Base-by-base conservation (phyloP, 768 basidiomycete species). In the Atractiella rhizophila region DNA sequence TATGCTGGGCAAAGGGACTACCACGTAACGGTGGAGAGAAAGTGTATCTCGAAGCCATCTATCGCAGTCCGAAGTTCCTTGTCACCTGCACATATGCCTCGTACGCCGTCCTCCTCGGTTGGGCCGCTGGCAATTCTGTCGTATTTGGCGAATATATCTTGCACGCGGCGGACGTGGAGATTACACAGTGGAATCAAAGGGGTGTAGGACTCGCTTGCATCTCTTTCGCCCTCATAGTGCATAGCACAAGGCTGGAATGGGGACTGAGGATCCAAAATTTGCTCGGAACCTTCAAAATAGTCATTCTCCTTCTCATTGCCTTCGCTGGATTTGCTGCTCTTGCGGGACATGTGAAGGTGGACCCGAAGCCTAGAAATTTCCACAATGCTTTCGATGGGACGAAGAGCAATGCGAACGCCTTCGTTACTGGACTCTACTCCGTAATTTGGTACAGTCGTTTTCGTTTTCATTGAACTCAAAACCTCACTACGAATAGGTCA, bases 231-330 rank as follows among this genome's bases (percentile, higher is more conserved):
- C 43, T 54, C 15, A 16, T 54, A 16, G 38, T 54, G 5, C 53
- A 54, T 40, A 51, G 45, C 12, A 29, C 26, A 4, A 9, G 27
- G 5, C 37, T 46, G 4, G 45, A 45, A 21, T 54, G 51, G 51
- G 53, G 53, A 11, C 37, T 54, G 13, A 28, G 49, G 7, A 45
- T 54, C 8, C 42, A 50, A 37, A 53, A 51, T 37, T 33, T 49
- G 19, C 27, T 52, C 15, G 53, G 53, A 3, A 9, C 47, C 27
- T 50, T 54, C 51, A 54, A 54, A 42, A 43, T 54, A 13, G 44
- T 31, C 5, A 45, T 54, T 20, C 38, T 54, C 15, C 35, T 52
- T 10, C 39, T 54, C 38, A 52, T 54, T 36, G 42, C 47, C 28
- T 39, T 50, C 31, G 35, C 50, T 6, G 46, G 49, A 12, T 50